Percentiles rank a stretch among this genome's conserved stretches.
phyloP scores from a whole-genome alignment of 306 rosid genomes.

The Vigna nakashimae region DNA sequence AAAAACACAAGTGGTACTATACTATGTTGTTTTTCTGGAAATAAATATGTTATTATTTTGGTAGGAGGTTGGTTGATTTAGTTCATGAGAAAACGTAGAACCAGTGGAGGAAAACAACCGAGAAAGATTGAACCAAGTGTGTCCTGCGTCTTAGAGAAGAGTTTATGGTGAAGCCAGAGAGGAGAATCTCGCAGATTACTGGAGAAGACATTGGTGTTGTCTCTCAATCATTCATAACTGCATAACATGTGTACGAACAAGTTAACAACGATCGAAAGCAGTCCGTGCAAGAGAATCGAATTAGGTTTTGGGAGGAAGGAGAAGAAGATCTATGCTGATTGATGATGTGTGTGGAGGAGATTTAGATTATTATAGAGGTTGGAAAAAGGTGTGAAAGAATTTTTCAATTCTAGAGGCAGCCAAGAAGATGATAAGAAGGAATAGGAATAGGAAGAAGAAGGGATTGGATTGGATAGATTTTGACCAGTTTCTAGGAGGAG shows the following conservation, averaged over 20 bases:
- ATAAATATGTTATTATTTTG: neutral
- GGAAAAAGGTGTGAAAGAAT: conserved; percentile 41
- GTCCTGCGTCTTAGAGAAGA: conserved; percentile 75
- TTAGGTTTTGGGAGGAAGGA: neutral
- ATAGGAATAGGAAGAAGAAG: neutral
- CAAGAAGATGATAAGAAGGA: conserved; percentile 39
- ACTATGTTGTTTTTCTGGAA: neutral
- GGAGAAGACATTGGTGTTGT: conserved; percentile 64
- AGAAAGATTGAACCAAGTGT: conserved; percentile 89
- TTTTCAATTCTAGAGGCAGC: conserved; percentile 1
- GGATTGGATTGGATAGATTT: conserved; percentile 17
- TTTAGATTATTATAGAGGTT: neutral
- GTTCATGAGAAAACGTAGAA: conserved; percentile 77
- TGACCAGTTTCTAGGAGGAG: conserved; percentile 42
- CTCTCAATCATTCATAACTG: conserved; percentile 54
- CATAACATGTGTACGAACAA: conserved; percentile 25
- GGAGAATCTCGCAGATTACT: conserved; percentile 73
- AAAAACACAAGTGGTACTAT: neutral
- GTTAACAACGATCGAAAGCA: neutral
- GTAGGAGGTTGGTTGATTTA: neutral
- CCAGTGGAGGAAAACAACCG: conserved; percentile 96
- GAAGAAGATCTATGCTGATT: neutral
- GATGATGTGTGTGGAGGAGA: neutral
- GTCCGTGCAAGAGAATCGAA: neutral
- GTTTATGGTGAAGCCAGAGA: conserved; percentile 69